Conservation (phyloP, 2,329 filamentous ascomycete species). For the Neurospora sp. region DNA sequence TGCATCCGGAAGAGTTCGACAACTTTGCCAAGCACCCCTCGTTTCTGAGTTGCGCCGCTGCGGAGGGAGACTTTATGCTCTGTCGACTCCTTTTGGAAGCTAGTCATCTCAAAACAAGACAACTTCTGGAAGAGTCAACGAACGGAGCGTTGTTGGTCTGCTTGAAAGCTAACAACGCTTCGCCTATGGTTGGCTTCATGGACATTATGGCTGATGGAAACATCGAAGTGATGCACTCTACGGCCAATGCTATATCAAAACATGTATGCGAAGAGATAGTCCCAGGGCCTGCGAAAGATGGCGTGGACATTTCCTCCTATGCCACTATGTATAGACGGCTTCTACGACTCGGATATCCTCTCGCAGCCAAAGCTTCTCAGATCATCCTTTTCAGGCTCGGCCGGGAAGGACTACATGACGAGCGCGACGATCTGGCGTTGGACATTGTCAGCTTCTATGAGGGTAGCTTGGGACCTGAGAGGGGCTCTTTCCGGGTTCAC, state of each 20-base stretch:
- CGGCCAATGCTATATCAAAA: conserved; percentile 19
- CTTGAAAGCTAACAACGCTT: conserved; percentile 20
- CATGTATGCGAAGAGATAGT: conserved; percentile 22
- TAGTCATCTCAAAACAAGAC: conserved; percentile 18
- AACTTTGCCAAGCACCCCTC: conserved; percentile 30
- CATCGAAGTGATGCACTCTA: conserved; percentile 17
- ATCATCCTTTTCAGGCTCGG: conserved; percentile 34
- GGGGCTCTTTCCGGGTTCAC: conserved; percentile 32
- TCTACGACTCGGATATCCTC: conserved; percentile 28
- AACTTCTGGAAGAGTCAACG: conserved; percentile 17
- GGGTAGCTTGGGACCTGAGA: conserved; percentile 17
- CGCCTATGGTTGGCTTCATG: conserved; percentile 24
- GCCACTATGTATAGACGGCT: conserved; percentile 26
- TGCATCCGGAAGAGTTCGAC: conserved; percentile 47
- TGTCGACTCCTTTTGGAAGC: conserved; percentile 35
- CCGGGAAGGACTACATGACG: conserved; percentile 31
- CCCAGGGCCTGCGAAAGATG: conserved; percentile 13
- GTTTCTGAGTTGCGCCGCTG: conserved; percentile 26
- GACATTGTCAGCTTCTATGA: conserved; percentile 32
- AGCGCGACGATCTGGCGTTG: conserved; percentile 34
- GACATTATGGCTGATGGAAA: conserved; percentile 27
- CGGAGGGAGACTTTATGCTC: conserved; percentile 29
- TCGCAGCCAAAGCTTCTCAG: conserved; percentile 32
- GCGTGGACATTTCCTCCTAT: conserved; percentile 22
- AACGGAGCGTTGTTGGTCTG: conserved; percentile 25